A percentile compares a stretch with the other conserved stretches of the same genome.
phyloP scores from a whole-genome alignment of 2,329 filamentous ascomycete genomes.

The Calonectria fujianensis region DNA sequence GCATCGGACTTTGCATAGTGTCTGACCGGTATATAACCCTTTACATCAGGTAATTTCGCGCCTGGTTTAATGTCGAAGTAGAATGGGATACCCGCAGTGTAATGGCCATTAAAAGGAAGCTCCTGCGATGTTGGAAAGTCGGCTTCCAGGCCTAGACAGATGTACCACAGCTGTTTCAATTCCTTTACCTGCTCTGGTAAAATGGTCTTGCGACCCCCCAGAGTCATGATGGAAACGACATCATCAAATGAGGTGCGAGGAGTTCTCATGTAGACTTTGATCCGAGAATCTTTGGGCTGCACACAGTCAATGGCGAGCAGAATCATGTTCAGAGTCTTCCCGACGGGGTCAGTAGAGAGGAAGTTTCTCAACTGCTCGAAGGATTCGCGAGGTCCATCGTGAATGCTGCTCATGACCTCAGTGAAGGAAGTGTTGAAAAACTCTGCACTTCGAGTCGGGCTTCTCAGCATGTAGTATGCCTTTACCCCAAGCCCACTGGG shows the following conservation, averaged over 20 bases:
- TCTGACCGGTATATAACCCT: constrained; percentile 1
- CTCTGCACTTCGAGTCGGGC: neutral
- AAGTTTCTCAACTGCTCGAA: neutral
- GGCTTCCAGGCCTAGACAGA: neutral
- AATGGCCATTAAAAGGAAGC: neutral
- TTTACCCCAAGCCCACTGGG: neutral
- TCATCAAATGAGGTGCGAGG: neutral
- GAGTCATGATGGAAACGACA: neutral
- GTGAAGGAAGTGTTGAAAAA: neutral
- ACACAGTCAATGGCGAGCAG: constrained; percentile 4
- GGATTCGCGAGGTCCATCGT: neutral
- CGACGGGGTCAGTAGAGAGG: neutral
- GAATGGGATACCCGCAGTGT: neutral
- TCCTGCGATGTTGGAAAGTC: neutral
- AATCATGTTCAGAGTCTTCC: neutral
- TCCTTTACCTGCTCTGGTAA: neutral
- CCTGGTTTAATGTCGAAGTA: neutral
- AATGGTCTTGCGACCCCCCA: neutral
- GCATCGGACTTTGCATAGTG: neutral
- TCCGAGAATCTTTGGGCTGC: neutral
- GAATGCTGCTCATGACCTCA: neutral
- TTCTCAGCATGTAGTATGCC: neutral
- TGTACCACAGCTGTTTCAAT: neutral
- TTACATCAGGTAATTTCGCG: neutral
- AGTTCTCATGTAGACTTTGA: neutral